Evolutionary conservation across 2,329 filamentous ascomycete genomes (phyloP).

Genomic region (Corynespora cassiicola): DNA sequence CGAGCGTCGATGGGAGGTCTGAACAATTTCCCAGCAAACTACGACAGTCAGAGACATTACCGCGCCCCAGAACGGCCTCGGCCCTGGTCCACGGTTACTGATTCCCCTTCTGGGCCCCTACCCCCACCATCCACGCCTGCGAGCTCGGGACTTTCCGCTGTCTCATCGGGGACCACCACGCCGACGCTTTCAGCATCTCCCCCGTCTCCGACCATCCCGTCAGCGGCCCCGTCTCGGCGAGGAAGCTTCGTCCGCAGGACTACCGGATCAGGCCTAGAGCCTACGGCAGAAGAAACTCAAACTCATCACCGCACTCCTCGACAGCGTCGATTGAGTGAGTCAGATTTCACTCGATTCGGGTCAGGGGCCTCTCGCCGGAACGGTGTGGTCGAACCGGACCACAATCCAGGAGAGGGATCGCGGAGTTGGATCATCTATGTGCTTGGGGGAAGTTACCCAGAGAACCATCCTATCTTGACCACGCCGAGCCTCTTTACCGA

Average conservation of each 20-base stretch:
- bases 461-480: constrained; percentile 73
- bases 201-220: constrained; percentile 43
- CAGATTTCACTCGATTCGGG: constrained; percentile 66
- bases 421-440: constrained; percentile 77
- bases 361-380: constrained; percentile 68
- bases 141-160: constrained; percentile 62
- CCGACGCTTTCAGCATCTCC: constrained; percentile 39
- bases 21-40: constrained; percentile 54
- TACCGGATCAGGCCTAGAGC: constrained; percentile 49
- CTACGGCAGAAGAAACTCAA: constrained; percentile 50
- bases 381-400: constrained; percentile 65
- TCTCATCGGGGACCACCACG: constrained; percentile 59
- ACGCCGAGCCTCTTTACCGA: constrained; percentile 75
- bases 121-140: constrained; percentile 70
- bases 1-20: constrained; percentile 62
- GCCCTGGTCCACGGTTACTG: constrained; percentile 56
- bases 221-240: constrained; percentile 44
- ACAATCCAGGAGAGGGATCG: constrained; percentile 63
- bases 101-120: constrained; percentile 63
- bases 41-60: constrained; percentile 62
- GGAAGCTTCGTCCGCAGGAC: constrained; percentile 48
- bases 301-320: constrained; percentile 50
- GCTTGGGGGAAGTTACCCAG: constrained; percentile 71
- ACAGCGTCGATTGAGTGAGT: constrained; percentile 65
- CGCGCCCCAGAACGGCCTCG: constrained; percentile 52